A percentile compares a stretch with the other conserved stretches of the same genome.
Conservation (phyloP, 1,284 basidiomycete genomes). For the Puccinia polysora region DNA sequence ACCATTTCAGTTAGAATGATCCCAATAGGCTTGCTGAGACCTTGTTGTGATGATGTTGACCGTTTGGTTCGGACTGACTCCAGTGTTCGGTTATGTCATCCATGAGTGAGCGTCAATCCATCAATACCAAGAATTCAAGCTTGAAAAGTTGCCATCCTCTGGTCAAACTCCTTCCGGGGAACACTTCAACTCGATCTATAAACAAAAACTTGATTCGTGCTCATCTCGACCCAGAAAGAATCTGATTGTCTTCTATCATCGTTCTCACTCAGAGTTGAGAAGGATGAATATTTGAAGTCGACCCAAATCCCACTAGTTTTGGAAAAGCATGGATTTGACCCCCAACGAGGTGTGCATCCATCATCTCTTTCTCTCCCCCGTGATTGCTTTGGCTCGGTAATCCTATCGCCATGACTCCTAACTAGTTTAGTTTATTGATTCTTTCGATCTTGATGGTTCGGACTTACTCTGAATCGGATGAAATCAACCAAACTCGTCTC, state of each 20-base stretch:
- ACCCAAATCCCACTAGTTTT: slow-evolving; percentile 32
- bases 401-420: not conserved
- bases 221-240: not conserved
- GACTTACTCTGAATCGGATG: slow-evolving; percentile 32
- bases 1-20: slow-evolving; percentile 9
- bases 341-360: slow-evolving; percentile 10
- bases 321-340: slow-evolving; percentile 34
- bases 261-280: slow-evolving; percentile 19
- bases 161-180: too few relatives aligned
- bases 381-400: not conserved
- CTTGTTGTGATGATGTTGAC: too few relatives aligned
- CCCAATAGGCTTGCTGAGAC: too few relatives aligned
- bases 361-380: not conserved
- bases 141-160: too few relatives aligned
- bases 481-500: too few relatives aligned
- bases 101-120: slow-evolving; percentile 43
- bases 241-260: not conserved
- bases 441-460: slow-evolving; percentile 14
- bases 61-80: too few relatives aligned
- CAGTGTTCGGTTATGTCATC: slow-evolving; percentile 39
- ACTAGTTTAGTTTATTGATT: slow-evolving; percentile 1
- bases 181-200: too few relatives aligned
- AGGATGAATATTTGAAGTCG: slow-evolving; percentile 4
- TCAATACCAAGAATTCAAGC: too few relatives aligned
- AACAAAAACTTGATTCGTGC: not conserved